phyloP scores from a whole-genome alignment of 1,284 basidiomycete species.

The Irpex rosettiformis region DNA sequence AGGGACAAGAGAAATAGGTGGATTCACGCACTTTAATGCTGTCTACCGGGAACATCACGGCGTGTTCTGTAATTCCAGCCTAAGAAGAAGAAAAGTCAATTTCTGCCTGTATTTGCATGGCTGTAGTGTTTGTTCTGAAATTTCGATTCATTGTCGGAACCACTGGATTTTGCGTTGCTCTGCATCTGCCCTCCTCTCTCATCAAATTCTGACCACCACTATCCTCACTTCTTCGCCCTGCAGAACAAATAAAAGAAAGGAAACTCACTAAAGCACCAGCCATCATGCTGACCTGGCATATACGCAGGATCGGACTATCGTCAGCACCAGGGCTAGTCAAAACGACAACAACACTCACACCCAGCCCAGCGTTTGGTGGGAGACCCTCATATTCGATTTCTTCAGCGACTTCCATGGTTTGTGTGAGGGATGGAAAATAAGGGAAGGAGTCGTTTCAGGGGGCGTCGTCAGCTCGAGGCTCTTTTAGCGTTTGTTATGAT shows the following conservation, averaged over 20 bases:
- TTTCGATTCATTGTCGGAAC: neutral
- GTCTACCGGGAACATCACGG: conserved; percentile 98
- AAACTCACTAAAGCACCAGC: conserved; percentile 88
- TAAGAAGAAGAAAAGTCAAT: conserved; percentile 30
- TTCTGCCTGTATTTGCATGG: neutral
- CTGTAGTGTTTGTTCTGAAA: neutral
- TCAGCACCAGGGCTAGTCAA: neutral
- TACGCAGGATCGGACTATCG: neutral
- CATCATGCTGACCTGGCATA: conserved; percentile 87
- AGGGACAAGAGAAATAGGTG: neutral
- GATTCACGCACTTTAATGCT: conserved; percentile 83
- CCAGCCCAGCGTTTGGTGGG: conserved; percentile 71
- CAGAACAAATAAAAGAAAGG: neutral
- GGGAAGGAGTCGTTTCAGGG: neutral
- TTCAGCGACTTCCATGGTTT: conserved; percentile 27
- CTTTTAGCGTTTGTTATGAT: neutral
- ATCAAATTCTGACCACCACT: neutral
- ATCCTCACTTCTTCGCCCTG: neutral
- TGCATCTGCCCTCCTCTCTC: neutral
- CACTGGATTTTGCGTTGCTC: neutral
- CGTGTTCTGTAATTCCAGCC: conserved; percentile 99
- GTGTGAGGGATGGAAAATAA: neutral
- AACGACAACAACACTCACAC: conserved; percentile 40
- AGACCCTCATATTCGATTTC: conserved; percentile 79
- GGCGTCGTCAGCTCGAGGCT: neutral